Evolutionary conservation across 306 rosid species (phyloP), one percentile per base, ranked within the genome.

Genomic region (Begonia loranthoides): DNA sequence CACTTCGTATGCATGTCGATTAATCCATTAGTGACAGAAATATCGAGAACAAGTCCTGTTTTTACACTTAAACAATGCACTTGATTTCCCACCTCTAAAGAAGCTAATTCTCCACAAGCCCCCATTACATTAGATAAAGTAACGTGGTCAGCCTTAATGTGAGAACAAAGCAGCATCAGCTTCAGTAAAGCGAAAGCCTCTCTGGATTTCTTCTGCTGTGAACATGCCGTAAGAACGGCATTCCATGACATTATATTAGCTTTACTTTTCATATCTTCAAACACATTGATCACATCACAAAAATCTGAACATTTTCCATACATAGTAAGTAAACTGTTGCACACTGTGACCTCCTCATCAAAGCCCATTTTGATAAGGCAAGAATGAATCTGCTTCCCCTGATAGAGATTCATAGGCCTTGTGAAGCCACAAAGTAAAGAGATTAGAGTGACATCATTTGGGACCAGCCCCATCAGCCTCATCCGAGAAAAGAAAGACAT

Each of bases 1-100:
- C 87, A 82, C 65, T 86, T 86, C 14, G 83, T 76, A 67, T 82
- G 74, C 95, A 79, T 82, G 73, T 82, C 86, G 64, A 86, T 76
- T 74, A 86, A 68, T 22, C 85, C 84, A 70, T 86, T 79, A 28
- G 64, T 8, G 56, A 82, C 79, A 46, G 85, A 72, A 63, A 60
- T 57, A 72, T 70, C 74, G 46, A 56, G 58, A 52, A 64, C 66
- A 36, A 79, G 66, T 63, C 95, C 95, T 60, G 66, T 76, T 77
- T 79, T 82, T 50, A 70, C 17, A 49, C 76, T 61, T 43, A 58
- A 76, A 68, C 87, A 74, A 64, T 82, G 87, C 17, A 74, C 62
- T 69, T 86, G 93, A 76, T 63, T 72, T 64, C 88, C 95, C 50
- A 68, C 79, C 54, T 75, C 72, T 48, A 72, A 61, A 50, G 85